These are phyloP conservation scores for Fomitiporia mediterranea DNA, from an alignment of 1,284 basidiomycete species.

Conservation along the genomic window DNA sequence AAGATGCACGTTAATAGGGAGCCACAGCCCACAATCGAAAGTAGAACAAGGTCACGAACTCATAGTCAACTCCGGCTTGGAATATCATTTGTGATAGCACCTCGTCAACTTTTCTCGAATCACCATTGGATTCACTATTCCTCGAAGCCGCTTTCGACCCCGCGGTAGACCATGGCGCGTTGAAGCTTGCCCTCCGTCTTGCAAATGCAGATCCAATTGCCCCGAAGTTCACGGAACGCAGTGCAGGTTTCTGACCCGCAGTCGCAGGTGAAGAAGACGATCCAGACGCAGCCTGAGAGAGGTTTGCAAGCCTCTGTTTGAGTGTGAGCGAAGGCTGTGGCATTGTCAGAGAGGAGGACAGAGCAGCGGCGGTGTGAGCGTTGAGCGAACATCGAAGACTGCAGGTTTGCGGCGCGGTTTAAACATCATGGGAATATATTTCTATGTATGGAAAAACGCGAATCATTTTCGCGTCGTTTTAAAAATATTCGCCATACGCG, in stretches of 20 bases:
- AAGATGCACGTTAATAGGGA: slow-evolving; percentile 15
- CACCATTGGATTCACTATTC: slow-evolving; percentile 26
- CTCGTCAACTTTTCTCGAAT: slow-evolving; percentile 48
- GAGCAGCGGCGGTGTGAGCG: too few relatives aligned
- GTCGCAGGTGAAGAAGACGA: slow-evolving; percentile 35
- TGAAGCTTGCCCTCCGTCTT: slow-evolving; percentile 29
- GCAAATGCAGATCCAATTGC: slow-evolving; percentile 30
- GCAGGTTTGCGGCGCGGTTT: slow-evolving; percentile 1
- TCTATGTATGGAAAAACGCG: background rate
- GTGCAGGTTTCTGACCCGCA: slow-evolving; percentile 24
- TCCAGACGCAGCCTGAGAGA: slow-evolving; percentile 46
- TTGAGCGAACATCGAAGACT: background rate
- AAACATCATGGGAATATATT: background rate
- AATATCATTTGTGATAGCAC: slow-evolving; percentile 72
- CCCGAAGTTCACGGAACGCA: slow-evolving; percentile 36
- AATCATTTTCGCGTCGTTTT: background rate
- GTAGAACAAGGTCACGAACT: slow-evolving; percentile 48
- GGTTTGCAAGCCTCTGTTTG: slow-evolving; percentile 55
- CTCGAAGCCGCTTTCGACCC: slow-evolving; percentile 11
- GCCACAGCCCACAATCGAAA: slow-evolving; percentile 3
- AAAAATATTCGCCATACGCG: too few relatives aligned
- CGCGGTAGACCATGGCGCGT: slow-evolving; percentile 27
- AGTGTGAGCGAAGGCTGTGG: slow-evolving; percentile 32
- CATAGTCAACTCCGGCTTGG: slow-evolving; percentile 84
- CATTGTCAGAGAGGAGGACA: background rate